Evolutionary conservation across 768 basidiomycete genomes (phyloP).

Genomic region (Tricholoma flavovirens): DNA sequence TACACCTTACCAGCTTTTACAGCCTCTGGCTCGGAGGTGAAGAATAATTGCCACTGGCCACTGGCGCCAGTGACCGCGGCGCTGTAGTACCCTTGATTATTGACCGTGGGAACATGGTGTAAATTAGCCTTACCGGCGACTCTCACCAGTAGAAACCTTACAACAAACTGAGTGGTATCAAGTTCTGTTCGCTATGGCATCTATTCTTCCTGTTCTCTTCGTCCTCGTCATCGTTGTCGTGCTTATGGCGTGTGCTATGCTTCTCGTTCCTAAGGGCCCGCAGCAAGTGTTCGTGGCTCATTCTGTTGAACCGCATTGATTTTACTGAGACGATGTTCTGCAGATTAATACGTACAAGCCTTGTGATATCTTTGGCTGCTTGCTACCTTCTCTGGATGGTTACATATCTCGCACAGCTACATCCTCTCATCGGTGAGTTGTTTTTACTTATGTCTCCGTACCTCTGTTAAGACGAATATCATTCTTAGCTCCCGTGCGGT

Average conservation of each 20-base stretch:
- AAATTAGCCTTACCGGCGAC: too few species aligned
- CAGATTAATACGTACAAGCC: slow-evolving; percentile 78
- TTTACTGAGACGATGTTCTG: background rate
- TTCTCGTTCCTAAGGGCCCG: slow-evolving; percentile 79
- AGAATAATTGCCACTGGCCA: too few species aligned
- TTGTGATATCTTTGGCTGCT: slow-evolving; percentile 71
- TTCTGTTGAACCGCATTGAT: background rate
- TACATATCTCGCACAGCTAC: slow-evolving; percentile 92
- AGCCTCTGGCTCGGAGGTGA: too few species aligned
- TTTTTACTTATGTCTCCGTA: slow-evolving; percentile 16
- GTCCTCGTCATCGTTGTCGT: slow-evolving; percentile 59
- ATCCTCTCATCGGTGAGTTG: slow-evolving; percentile 77
- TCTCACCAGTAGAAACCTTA: too few species aligned
- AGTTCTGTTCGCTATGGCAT: slow-evolving; percentile 44
- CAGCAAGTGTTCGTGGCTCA: slow-evolving; percentile 72
- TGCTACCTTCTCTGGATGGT: slow-evolving; percentile 98
- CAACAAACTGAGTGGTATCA: background rate
- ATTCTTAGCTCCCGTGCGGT: background rate
- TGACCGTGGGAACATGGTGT: too few species aligned
- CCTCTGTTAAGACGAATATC: background rate
- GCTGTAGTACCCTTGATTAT: too few species aligned
- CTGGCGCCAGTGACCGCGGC: too few species aligned
- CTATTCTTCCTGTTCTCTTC: slow-evolving; percentile 63
- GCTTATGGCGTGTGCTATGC: slow-evolving; percentile 58
- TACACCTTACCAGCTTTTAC: background rate